Percentiles rank a stretch among this genome's conserved stretches.
Conservation (phyloP, 345 rosid species). For the Corymbia maculata region DNA sequence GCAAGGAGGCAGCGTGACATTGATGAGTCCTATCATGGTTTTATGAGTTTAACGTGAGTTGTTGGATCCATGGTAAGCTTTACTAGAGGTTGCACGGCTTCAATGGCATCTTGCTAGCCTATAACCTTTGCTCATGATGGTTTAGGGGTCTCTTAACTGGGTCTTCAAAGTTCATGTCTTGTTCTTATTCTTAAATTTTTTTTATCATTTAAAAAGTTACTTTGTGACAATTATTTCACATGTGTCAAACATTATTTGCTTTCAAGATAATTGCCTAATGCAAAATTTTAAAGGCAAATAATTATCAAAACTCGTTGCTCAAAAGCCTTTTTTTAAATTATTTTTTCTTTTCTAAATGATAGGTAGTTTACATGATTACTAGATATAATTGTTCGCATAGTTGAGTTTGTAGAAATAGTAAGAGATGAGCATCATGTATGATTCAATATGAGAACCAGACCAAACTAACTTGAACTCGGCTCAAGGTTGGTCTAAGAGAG, state of each 20-base stretch:
- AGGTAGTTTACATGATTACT: not conserved
- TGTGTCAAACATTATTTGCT: not conserved
- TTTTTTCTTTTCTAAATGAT: not conserved
- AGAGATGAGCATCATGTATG: not conserved
- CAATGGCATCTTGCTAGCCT: not conserved
- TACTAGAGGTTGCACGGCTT: not conserved
- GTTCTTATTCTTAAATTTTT: not conserved
- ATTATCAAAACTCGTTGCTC: not conserved
- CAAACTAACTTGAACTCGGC: fast-evolving
- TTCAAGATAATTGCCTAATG: not conserved
- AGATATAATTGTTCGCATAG: not conserved
- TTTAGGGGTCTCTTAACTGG: not conserved
- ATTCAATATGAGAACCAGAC: not conserved
- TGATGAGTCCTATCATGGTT: not conserved
- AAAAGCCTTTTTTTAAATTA: not conserved
- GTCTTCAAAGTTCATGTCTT: not conserved
- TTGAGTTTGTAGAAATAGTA: not conserved
- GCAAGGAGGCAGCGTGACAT: not conserved
- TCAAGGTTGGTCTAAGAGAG: not conserved
- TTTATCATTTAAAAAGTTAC: not conserved
- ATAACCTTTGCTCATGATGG: not conserved
- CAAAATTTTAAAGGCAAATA: not conserved
- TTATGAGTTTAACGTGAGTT: fast-evolving
- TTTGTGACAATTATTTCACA: not conserved
- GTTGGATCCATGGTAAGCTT: not conserved